Evolutionary conservation across 2,329 filamentous ascomycete species (phyloP).

Genomic region (Plectosphaerella cucumerina): DNA sequence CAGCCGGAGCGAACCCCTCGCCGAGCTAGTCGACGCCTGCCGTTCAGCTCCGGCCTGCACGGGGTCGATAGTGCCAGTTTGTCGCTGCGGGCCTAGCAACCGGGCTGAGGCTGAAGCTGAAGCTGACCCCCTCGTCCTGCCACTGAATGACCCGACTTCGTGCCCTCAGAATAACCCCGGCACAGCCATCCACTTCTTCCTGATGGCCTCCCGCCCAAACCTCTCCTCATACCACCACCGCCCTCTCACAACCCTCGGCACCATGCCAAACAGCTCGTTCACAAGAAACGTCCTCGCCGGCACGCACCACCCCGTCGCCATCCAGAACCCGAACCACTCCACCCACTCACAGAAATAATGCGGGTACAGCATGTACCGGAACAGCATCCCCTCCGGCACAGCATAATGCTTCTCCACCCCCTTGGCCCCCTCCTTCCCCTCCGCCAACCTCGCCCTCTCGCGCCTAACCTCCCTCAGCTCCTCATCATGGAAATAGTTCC

Average conservation of each 20-base stretch:
- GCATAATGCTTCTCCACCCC: slow-evolving; percentile 77
- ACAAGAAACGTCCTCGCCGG: slow-evolving; percentile 79
- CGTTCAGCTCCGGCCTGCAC: too few relatives aligned
- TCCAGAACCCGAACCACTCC: slow-evolving; percentile 88
- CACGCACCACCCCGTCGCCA: slow-evolving; percentile 66
- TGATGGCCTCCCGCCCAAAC: slow-evolving; percentile 82
- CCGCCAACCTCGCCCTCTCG: slow-evolving; percentile 58
- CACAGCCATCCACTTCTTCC: slow-evolving; percentile 67
- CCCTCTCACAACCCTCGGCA: slow-evolving; percentile 78
- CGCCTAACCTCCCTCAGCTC: slow-evolving; percentile 83
- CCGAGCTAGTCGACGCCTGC: too few relatives aligned
- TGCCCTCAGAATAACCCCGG: slow-evolving; percentile 40
- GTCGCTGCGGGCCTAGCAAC: too few relatives aligned
- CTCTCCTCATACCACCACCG: slow-evolving; percentile 80
- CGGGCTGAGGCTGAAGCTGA: too few relatives aligned
- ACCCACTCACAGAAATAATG: slow-evolving; percentile 98
- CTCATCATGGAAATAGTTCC: slow-evolving; percentile 87
- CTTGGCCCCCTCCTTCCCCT: slow-evolving; percentile 32
- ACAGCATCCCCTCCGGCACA: slow-evolving; percentile 79
- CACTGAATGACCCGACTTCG: neutral
- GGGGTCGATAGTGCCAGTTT: too few relatives aligned
- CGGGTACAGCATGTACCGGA: slow-evolving; percentile 78
- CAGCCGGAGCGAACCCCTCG: too few relatives aligned
- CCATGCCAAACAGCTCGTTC: slow-evolving; percentile 87
- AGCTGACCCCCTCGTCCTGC: too few relatives aligned